Evolutionary conservation across 768 basidiomycete species (phyloP), one percentile per base, ranked within the genome.

Genomic region (Lactarius tabidus): DNA sequence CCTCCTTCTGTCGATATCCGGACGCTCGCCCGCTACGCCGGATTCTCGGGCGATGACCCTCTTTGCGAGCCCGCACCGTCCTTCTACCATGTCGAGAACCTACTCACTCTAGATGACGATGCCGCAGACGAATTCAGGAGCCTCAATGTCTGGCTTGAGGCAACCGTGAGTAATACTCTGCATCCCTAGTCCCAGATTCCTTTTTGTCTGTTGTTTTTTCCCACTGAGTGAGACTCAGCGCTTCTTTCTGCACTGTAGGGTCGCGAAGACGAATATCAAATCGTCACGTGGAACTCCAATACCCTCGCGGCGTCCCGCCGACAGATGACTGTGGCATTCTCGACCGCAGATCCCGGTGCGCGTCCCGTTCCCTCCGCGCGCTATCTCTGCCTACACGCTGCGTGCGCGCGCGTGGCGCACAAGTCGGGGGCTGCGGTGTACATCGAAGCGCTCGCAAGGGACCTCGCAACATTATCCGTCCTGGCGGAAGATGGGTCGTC

Each of bases 331-430:
- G 74, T 76, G 35, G 72, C 70, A 43, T 79, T 78, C 58, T 73
- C 67, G 29, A 73, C 72, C 8, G 54, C 73, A 4, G 69, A 76
- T 64, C 69, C 68, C 1, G 63, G 33, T 10, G 68, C 62, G 33
- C 60, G 70, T 51, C 74, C 76, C 1, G 56, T 79, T 54, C 79
- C 80, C 33, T 72, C 70, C 41, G 69, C 72, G 20, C 56, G 43
- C 15, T 76, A 77, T 63, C 73, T 79, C 31, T 66, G 67, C 7
- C 70, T 81, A 52, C 80, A 80, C 60, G 79, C 78, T n/a, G 73
- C 76, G 28, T 79, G 77, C 60, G 77, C 79, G 20, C 72, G 75
- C 59, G 74, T 79, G 2, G 76, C 77, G 35, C 74, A 77, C 67
- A 71, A 79, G 36, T 79, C 79, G 3, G 79, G 80, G 36, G 80